Percentiles rank a stretch among this genome's conserved stretches.
Conservation (phyloP, 352 stramenopile genomes). For the Phytophthora vignae region DNA sequence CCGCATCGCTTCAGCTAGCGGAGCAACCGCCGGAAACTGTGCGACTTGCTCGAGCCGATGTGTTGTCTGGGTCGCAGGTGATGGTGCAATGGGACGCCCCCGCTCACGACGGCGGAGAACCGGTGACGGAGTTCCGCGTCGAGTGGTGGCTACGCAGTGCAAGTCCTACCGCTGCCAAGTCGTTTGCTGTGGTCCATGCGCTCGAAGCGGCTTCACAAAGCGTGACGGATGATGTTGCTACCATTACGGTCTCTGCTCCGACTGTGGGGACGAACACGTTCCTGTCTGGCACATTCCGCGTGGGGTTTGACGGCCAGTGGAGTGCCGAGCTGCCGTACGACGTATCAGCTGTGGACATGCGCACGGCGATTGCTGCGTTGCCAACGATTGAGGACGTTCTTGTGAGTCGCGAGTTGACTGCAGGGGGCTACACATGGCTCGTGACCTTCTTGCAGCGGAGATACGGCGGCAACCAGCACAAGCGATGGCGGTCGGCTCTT, state of each 20-base stretch:
- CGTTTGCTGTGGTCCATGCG: slow-evolving; percentile 62
- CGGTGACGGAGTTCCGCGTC: slow-evolving; percentile 82
- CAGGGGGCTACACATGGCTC: slow-evolving; percentile 84
- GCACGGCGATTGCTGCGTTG: slow-evolving; percentile 55
- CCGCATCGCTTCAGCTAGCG: slow-evolving; percentile 57
- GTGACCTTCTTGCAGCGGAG: slow-evolving; percentile 70
- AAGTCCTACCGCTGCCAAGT: slow-evolving; percentile 46
- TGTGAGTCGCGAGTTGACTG: slow-evolving; percentile 61
- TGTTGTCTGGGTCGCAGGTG: slow-evolving; percentile 67
- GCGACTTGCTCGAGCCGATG: slow-evolving; percentile 44
- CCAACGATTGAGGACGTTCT: slow-evolving; percentile 65
- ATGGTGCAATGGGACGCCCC: slow-evolving; percentile 85
- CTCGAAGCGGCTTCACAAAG: slow-evolving; percentile 39
- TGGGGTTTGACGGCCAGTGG: slow-evolving; percentile 89
- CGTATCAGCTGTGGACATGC: slow-evolving; percentile 84
- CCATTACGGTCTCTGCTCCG: slow-evolving; percentile 76
- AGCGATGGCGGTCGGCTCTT: slow-evolving; percentile 52
- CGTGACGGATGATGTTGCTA: slow-evolving; percentile 65
- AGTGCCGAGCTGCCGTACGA: slow-evolving; percentile 90
- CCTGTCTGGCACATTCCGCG: slow-evolving; percentile 85
- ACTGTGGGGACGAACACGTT: slow-evolving; percentile 49
- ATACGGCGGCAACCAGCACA: slow-evolving; percentile 69
- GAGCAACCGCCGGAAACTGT: slow-evolving; percentile 60
- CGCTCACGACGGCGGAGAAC: slow-evolving; percentile 65
- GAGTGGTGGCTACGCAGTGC: slow-evolving; percentile 66